Conservation (phyloP, 164 flowering plant species). For the Houttuynia cordata region DNA sequence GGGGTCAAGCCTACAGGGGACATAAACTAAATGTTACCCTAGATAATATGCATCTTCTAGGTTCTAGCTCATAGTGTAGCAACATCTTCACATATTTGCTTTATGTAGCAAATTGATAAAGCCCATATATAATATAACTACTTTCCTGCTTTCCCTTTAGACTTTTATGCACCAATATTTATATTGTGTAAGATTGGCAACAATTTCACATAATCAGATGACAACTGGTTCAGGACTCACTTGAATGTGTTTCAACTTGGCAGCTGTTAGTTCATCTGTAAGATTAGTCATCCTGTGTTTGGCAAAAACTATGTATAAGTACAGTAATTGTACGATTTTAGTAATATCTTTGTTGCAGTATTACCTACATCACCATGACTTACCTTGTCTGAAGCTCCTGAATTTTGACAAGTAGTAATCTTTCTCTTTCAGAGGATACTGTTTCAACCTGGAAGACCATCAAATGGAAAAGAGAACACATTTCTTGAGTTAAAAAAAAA, state of each 20-base stretch:
- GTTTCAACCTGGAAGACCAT: conserved; percentile 39
- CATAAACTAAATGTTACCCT: too few relatives aligned
- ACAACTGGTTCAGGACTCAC: conserved; percentile 25
- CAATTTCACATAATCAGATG: not conserved
- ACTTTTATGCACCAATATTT: not conserved
- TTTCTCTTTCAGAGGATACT: conserved; percentile 62
- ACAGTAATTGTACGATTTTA: not conserved
- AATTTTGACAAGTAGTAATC: conserved; percentile 38
- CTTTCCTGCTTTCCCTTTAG: not conserved
- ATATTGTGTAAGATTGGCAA: not conserved
- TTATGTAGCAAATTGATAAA: too few relatives aligned
- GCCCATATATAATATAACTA: not conserved
- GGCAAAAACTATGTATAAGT: not conserved
- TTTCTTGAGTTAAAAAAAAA: not conserved
- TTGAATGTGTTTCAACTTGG: conserved; percentile 46
- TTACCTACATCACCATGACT: conserved; percentile 7
- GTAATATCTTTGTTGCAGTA: not conserved
- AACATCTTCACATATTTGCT: too few relatives aligned
- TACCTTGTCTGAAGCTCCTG: conserved; percentile 71
- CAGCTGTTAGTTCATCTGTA: conserved; percentile 63
- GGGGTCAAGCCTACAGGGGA: too few relatives aligned
- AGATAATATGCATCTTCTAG: too few relatives aligned
- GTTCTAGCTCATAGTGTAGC: too few relatives aligned
- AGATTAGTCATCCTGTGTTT: conserved; percentile 56
- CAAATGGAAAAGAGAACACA: not conserved